These are phyloP conservation scores for Solioccasus polychromus DNA, from an alignment of 768 basidiomycete species.

Conservation along the genomic window DNA sequence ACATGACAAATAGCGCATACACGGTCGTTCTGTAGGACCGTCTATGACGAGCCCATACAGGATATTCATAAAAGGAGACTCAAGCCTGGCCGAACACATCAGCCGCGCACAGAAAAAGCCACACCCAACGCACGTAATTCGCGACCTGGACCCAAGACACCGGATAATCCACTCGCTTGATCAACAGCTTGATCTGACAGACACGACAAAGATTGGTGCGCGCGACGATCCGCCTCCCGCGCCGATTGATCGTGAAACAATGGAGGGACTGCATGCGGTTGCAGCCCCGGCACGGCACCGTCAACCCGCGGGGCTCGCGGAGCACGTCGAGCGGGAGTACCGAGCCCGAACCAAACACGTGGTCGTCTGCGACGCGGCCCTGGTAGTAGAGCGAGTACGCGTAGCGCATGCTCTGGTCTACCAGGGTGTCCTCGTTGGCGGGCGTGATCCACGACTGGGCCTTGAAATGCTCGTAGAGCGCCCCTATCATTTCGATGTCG, in stretches of 20 bases:
- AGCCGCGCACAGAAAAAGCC: background rate
- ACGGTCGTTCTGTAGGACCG: background rate
- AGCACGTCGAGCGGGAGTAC: constrained; percentile 28
- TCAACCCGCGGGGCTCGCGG: constrained; percentile 23
- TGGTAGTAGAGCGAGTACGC: constrained; percentile 27
- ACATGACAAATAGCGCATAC: background rate
- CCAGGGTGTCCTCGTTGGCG: constrained; percentile 9
- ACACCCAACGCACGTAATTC: constrained; percentile 11
- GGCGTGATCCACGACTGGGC: constrained; percentile 22
- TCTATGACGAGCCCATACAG: background rate
- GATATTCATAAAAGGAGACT: constrained; percentile 1
- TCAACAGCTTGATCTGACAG: constrained; percentile 31
- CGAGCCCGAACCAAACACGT: constrained; percentile 21
- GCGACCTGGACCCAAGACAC: constrained; percentile 22
- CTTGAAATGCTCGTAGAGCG: constrained; percentile 35
- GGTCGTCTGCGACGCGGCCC: constrained; percentile 24
- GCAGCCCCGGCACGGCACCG: constrained; percentile 25
- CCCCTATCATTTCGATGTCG: constrained; percentile 39
- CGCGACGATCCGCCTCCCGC: constrained; percentile 17
- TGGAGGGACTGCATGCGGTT: constrained; percentile 27
- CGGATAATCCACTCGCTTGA: constrained; percentile 20
- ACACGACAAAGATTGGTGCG: constrained; percentile 26
- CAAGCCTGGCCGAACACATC: constrained; percentile 11
- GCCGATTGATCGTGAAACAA: constrained; percentile 22
- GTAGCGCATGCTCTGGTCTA: constrained; percentile 29